A percentile compares a stretch with the other conserved stretches of the same genome.
Evolutionary conservation across 441 rosid species (phyloP).

Genomic region (Populus trichocarpa): DNA sequence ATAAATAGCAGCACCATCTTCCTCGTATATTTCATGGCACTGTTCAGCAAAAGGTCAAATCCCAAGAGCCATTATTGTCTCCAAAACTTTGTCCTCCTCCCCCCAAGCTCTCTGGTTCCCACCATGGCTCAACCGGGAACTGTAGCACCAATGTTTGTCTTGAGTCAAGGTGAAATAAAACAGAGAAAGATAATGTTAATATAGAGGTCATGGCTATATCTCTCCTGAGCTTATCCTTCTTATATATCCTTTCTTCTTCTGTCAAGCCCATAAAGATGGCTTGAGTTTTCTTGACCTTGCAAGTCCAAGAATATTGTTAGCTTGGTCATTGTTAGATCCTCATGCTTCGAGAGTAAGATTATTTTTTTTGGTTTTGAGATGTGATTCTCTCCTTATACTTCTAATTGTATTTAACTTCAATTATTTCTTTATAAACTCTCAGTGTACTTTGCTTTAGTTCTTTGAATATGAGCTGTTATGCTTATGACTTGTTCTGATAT

Average conservation of each 20-base stretch:
- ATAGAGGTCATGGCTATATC: conserved; percentile 34
- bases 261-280: conserved; percentile 5
- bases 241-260: neutral
- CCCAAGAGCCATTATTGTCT: neutral
- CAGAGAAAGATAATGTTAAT: neutral
- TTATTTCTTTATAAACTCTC: neutral
- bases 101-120: neutral
- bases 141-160: neutral
- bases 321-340: neutral
- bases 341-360: neutral
- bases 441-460: no score
- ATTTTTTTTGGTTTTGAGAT: neutral
- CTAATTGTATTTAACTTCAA: neutral
- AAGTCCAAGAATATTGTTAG: conserved; percentile 27
- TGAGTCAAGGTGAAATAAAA: neutral
- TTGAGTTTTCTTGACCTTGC: conserved; percentile 77
- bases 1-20: conserved; percentile 14
- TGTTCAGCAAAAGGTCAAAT: neutral
- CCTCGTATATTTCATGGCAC: conserved; percentile 8
- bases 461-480: neutral
- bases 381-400: conserved; percentile 14
- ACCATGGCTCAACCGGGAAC: conserved; percentile 5
- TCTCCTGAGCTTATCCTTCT: conserved; percentile 68
- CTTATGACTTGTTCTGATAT: no score
- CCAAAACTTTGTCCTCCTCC: neutral